Base-by-base conservation (phyloP, 148 eudicot species). In the Polygonum aviculare region DNA sequence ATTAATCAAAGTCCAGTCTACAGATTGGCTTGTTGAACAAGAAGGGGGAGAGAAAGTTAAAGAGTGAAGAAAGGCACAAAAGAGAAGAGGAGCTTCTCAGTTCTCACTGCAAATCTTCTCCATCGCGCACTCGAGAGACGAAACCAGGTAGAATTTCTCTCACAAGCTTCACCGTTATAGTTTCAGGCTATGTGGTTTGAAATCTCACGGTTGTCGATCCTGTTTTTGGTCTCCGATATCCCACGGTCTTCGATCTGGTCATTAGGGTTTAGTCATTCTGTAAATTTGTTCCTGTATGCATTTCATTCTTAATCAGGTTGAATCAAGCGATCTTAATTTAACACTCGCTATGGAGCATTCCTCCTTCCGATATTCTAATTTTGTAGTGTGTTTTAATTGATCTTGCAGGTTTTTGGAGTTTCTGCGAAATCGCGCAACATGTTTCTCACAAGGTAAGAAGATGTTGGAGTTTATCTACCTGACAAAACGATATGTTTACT, bases 391-490 rank as follows among this genome's bases (percentile, higher is more conserved):
- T 21, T 57, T 62, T 67, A 36, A 67, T 22, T 67, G 45, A 67
- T 67, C 72, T 31, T 67, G 72, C 45, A 67, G 72, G 72, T 36
- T 36, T 67, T 57, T 10, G 1, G 7, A 38, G 45, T 7, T 18
- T 38, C n/a, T 15, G 21, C 60, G 2, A 36, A 36, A 67, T 67
- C 75, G 21, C 52, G 3, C 55, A 74, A 74, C 11, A 76, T 84
- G 87, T 84, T 84, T 76, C 87, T 84, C 79, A 84, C 87, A 67
- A 84, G 87, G 87, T 84, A 78, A 75, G 72, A 67, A 36, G 72
- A 67, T 38, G 45, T 63, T 74, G 49, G 69, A 71, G 75, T 77
- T 77, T 77, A 50, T 40, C 18, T 11, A 77, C 26, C 18, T 15
- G 63, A 44, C 49, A 48, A 19, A 19, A 45, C 15, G 12, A 26